These are phyloP conservation scores for Dacryopinax spathularia DNA, from an alignment of 768 basidiomycete species.

Conservation along the genomic window DNA sequence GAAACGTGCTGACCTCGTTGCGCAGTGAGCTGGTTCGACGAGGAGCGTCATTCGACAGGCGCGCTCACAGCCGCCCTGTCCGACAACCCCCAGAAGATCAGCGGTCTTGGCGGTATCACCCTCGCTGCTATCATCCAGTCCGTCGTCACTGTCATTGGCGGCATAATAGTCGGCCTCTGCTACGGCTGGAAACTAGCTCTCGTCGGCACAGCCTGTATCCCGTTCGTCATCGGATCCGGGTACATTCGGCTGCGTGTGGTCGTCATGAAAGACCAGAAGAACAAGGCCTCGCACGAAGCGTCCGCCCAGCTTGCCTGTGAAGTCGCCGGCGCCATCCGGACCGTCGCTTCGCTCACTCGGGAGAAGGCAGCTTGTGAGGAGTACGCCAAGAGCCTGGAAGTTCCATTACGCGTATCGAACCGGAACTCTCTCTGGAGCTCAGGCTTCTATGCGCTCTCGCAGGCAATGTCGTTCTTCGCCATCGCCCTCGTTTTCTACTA, in stretches of 20 bases:
- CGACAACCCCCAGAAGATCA: slow-evolving; percentile 28
- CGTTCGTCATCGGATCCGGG: slow-evolving; percentile 42
- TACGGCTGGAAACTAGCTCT: slow-evolving; percentile 21
- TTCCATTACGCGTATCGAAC: slow-evolving; percentile 24
- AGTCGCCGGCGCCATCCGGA: slow-evolving; percentile 29
- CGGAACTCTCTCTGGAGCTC: slow-evolving; percentile 15
- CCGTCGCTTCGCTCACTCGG: slow-evolving; percentile 28
- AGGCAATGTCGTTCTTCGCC: slow-evolving; percentile 25
- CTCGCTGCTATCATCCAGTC: slow-evolving; percentile 28
- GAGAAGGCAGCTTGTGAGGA: slow-evolving; percentile 26
- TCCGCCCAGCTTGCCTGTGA: slow-evolving; percentile 31
- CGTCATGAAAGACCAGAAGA: slow-evolving; percentile 29
- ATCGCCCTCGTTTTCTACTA: slow-evolving; percentile 25
- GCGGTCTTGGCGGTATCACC: slow-evolving; percentile 25
- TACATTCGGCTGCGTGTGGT: slow-evolving; percentile 29
- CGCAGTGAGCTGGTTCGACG: slow-evolving; percentile 66
- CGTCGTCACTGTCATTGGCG: slow-evolving; percentile 13
- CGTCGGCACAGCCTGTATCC: slow-evolving; percentile 46
- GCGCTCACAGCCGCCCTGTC: slow-evolving; percentile 27
- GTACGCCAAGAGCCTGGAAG: slow-evolving; percentile 19
- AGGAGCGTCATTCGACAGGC: slow-evolving; percentile 51
- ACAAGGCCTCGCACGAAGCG: slow-evolving; percentile 27
- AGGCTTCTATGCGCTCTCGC: slow-evolving; percentile 25
- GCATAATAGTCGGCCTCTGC: slow-evolving; percentile 27
- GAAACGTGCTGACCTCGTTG: background rate